A percentile compares a stretch with the other conserved stretches of the same genome.
Evolutionary conservation across 2,329 filamentous ascomycete genomes (phyloP).

Genomic region (Pseudocercospora fuligena): DNA sequence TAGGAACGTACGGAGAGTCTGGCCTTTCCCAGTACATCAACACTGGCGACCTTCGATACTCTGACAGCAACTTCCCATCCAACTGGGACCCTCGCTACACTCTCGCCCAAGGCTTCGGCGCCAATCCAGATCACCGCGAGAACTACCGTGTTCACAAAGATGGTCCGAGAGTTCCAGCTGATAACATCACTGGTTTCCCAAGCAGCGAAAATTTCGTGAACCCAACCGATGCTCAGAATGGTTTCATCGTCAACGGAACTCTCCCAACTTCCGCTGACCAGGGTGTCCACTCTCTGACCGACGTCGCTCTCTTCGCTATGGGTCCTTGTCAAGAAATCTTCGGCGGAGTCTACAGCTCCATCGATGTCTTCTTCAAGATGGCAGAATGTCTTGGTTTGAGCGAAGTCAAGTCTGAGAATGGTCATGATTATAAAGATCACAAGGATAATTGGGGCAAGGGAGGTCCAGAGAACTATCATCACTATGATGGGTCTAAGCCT

Average conservation of each 20-base stretch:
- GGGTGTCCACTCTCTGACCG: conserved; percentile 78
- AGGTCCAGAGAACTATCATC: conserved; percentile 23
- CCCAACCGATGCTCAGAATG: conserved; percentile 66
- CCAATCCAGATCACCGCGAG: conserved; percentile 76
- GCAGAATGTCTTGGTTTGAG: conserved; percentile 67
- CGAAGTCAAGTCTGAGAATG: conserved; percentile 16
- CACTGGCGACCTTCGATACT: conserved; percentile 65
- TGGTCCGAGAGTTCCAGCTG: conserved; percentile 66
- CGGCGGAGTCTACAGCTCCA: conserved; percentile 70
- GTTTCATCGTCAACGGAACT: conserved; percentile 77
- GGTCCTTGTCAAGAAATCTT: conserved; percentile 81
- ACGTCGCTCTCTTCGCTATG: conserved; percentile 77
- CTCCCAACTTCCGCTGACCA: conserved; percentile 65
- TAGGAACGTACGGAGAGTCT: conserved; percentile 74
- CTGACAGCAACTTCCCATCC: conserved; percentile 74
- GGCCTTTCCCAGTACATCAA: conserved; percentile 77
- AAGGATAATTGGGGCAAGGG: conserved; percentile 30
- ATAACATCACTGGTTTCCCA: conserved; percentile 54
- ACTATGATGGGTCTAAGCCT: conserved; percentile 28
- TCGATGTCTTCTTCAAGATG: conserved; percentile 78
- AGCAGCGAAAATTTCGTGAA: conserved; percentile 68
- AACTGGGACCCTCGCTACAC: conserved; percentile 88
- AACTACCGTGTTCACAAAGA: conserved; percentile 71
- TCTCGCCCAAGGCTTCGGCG: conserved; percentile 72
- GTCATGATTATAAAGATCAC: conserved; percentile 18